These are phyloP conservation scores for Berkeleyomyces basicola DNA, from an alignment of 2,329 filamentous ascomycete genomes.

Conservation along the genomic window DNA sequence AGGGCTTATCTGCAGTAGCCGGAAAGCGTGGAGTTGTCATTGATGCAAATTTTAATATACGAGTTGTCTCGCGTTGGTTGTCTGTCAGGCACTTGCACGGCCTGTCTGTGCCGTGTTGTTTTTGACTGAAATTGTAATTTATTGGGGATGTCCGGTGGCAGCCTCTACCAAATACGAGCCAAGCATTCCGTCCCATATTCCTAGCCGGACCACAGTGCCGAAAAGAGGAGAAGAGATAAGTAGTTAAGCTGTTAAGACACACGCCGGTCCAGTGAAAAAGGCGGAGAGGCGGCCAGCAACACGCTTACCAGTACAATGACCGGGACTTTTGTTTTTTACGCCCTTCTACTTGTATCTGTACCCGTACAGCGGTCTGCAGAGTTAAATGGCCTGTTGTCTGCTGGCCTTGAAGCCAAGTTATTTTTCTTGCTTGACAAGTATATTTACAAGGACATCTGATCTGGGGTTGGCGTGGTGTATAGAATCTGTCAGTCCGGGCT, in stretches of 20 bases:
- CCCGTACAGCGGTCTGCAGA: no score
- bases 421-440: no score
- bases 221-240: not conserved
- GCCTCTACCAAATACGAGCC: not conserved
- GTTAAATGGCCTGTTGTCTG: no score
- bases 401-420: no score
- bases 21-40: not conserved
- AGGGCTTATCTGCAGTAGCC: not conserved
- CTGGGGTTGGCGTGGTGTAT: not conserved
- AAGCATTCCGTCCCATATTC: not conserved
- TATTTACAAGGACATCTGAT: no score
- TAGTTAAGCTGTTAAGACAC: not conserved
- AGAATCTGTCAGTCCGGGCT: not conserved
- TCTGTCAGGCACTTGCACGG: not conserved
- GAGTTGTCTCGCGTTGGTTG: not conserved
- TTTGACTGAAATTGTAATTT: not conserved
- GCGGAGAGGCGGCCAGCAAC: no score
- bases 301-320: no score
- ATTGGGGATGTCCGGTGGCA: constrained; percentile 2
- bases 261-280: no score
- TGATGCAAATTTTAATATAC: not conserved
- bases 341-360: no score
- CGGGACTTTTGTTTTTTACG: no score
- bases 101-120: not conserved
- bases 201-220: not conserved